Evolutionary conservation across 208 protist genomes (phyloP), one percentile per base, ranked within the genome.

Genomic region (Leishmania mexicana): DNA sequence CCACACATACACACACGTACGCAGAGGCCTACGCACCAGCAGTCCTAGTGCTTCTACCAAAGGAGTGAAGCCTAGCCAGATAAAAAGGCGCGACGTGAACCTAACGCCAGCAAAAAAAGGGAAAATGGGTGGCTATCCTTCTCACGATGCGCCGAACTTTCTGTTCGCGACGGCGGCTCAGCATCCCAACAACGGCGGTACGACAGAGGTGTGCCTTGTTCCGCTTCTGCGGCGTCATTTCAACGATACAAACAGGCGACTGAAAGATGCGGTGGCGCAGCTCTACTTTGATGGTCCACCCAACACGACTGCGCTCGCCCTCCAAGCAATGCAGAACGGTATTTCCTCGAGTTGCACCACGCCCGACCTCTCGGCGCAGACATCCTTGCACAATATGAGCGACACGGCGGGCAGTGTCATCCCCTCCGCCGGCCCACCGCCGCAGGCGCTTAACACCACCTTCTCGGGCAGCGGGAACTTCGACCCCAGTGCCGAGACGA

Each of bases 201-300:
- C 78, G 24, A 87, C 91, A 3, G 94, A 97, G 73, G 85, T 97
- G 21, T 95, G 92, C 74, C 91, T 97, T 65, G 84, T 97, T 51
- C 94, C 94, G 0, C 88, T 97, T 19, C 76, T 96, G 31, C 89
- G 92, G n/a, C 92, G 92, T 15, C 91, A 95, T 90, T 97, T 96
- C 86, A 96, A 97, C 75, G 92, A 96, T 83, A 88, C 84, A 24
- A 90, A 95, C 80, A 92, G 85, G 76, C 73, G 76, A 53, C 78
- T 95, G 76, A 95, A 95, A 85, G 91, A 95, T 58, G 74, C 87
- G 2, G 75, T 95, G 42, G 82, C 84, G 47, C 80, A 90, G 76
- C 67, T 89, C 13, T 91, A 86, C 76, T 89, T 93, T 28, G 79
- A 91, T 24, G 85, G 80, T 1, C 90, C 90, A 58, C 85, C 85